Conservation (phyloP, 176 grass and related monocot species). For the Aegilops tauschii region DNA sequence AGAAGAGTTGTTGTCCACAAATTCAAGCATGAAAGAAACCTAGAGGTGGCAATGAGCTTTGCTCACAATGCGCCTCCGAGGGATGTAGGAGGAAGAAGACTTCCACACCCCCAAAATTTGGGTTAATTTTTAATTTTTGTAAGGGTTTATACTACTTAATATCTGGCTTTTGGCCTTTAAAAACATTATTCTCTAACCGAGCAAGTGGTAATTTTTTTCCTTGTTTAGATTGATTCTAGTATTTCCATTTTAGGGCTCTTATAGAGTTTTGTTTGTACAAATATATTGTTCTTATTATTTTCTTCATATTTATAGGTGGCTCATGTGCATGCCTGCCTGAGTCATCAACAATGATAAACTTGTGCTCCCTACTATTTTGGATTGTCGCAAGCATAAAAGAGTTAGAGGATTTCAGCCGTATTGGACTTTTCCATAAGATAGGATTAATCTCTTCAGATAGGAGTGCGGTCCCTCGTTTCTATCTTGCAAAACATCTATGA, state of each 20-base stretch:
- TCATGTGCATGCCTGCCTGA: slow-evolving; percentile 22
- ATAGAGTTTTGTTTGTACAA: neutral
- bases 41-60: too few species aligned
- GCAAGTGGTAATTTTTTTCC: neutral
- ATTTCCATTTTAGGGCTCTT: neutral
- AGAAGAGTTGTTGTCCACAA: too few species aligned
- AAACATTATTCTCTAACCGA: too few species aligned
- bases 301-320: slow-evolving; percentile 42
- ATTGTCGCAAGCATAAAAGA: slow-evolving; percentile 27
- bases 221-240: neutral
- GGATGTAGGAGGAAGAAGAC: too few species aligned
- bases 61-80: too few species aligned
- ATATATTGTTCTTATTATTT: neutral
- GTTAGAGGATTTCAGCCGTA: slow-evolving; percentile 26
- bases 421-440: slow-evolving; percentile 44
- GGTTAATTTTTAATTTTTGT: too few species aligned
- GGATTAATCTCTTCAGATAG: slow-evolving; percentile 45
- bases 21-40: too few species aligned
- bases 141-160: too few species aligned
- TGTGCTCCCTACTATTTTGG: slow-evolving; percentile 50
- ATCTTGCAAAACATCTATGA: slow-evolving; percentile 51
- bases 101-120: too few species aligned
- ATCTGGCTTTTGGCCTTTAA: too few species aligned
- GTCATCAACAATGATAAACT: slow-evolving; percentile 26
- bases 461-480: slow-evolving; percentile 54